A percentile compares a stretch with the other conserved stretches of the same genome.
Evolutionary conservation across 805 yeast genomes (phyloP).

Genomic region (Candida odintsovae): DNA sequence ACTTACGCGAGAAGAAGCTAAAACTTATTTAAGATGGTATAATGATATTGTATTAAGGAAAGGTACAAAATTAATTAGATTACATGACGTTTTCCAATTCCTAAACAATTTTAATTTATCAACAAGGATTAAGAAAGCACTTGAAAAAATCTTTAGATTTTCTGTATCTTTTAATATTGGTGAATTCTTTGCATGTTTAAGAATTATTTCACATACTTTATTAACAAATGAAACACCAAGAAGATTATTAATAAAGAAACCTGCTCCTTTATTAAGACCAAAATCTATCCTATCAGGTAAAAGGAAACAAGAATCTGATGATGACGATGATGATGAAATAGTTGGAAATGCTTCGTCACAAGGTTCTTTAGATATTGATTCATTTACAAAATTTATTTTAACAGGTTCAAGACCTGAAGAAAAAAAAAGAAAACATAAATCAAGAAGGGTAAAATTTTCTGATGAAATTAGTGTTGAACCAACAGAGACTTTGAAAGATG

Average conservation of each 20-base stretch:
- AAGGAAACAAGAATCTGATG: conserved; percentile 42
- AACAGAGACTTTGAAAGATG: neutral
- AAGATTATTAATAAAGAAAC: conserved; percentile 42
- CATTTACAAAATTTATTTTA: conserved; percentile 75
- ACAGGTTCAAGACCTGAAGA: conserved; percentile 69
- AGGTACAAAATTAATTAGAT: conserved; percentile 56
- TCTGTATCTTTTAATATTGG: conserved; percentile 71
- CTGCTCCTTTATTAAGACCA: conserved; percentile 74
- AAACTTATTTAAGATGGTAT: conserved; percentile 91
- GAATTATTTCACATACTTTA: conserved; percentile 72
- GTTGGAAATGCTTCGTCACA: neutral
- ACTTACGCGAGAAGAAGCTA: conserved; percentile 69
- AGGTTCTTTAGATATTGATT: conserved; percentile 61
- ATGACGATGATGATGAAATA: conserved; percentile 28
- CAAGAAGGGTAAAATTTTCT: conserved; percentile 66
- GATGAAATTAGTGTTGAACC: conserved; percentile 42
- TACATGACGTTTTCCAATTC: conserved; percentile 76
- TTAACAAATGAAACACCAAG: conserved; percentile 43
- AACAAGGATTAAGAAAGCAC: conserved; percentile 41
- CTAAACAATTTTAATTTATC: conserved; percentile 70
- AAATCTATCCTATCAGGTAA: conserved; percentile 66
- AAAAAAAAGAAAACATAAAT: conserved; percentile 26
- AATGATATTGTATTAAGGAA: conserved; percentile 74
- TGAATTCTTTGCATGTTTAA: conserved; percentile 80
- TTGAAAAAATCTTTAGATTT: conserved; percentile 45